These are phyloP conservation scores for Triticum timopheevii DNA, from an alignment of 176 grass and related monocot genomes.

Conservation along the genomic window DNA sequence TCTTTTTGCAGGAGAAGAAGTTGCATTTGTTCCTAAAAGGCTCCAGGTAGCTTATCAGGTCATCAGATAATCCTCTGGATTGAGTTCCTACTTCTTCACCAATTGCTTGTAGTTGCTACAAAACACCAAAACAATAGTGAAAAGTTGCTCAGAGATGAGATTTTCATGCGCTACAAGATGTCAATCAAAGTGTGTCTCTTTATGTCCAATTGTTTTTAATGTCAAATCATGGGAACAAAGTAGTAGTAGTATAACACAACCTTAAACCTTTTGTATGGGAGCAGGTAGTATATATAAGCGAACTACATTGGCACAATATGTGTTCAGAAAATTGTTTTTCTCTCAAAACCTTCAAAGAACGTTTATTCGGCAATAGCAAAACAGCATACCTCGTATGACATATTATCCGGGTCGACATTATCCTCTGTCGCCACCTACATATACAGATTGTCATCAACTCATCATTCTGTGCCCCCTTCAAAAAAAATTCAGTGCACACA, in stretches of 20 bases:
- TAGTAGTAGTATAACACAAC: neutral
- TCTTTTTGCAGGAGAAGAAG: slow-evolving; percentile 62
- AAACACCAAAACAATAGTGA: slow-evolving; percentile 23
- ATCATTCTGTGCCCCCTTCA: neutral
- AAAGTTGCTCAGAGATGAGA: neutral
- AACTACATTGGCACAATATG: neutral
- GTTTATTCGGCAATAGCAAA: slow-evolving; percentile 8
- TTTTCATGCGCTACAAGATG: neutral
- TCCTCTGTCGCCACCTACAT: slow-evolving; percentile 53
- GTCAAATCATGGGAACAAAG: neutral
- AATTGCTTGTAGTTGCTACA: slow-evolving; percentile 80
- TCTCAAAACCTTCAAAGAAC: neutral
- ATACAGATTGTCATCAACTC: neutral
- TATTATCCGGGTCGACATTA: slow-evolving; percentile 68
- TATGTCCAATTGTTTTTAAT: neutral
- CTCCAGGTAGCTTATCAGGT: slow-evolving; percentile 67
- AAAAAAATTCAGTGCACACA: neutral
- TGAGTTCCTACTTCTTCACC: slow-evolving; percentile 67
- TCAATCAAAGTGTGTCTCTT: neutral
- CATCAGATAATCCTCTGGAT: slow-evolving; percentile 81
- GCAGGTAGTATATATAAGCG: neutral
- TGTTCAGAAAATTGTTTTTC: neutral
- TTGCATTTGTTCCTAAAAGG: slow-evolving; percentile 46
- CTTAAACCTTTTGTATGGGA: neutral
- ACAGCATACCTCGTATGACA: slow-evolving; percentile 78